Conservation (phyloP, 177 flowering plant species). For the Vitis hybrid region DNA sequence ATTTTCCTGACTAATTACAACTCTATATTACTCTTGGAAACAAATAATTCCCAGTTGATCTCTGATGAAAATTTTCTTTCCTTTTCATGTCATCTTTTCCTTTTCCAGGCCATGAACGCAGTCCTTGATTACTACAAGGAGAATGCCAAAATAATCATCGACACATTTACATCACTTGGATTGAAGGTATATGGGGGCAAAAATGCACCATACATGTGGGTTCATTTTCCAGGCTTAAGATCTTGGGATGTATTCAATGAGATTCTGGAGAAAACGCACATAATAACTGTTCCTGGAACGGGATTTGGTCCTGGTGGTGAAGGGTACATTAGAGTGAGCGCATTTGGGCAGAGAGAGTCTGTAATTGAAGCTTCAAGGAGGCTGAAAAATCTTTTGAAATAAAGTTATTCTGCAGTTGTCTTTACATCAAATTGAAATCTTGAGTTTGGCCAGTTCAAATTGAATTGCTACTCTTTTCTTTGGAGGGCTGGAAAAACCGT, state of each 20-base stretch:
- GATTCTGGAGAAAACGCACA: constrained; percentile 52
- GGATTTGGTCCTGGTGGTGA: constrained; percentile 1
- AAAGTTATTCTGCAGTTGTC: no score
- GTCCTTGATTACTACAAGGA: constrained; percentile 47
- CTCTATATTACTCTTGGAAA: no score
- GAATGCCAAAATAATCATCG: constrained; percentile 42
- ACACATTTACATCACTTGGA: constrained; percentile 47
- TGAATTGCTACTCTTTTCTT: no score
- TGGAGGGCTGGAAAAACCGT: no score
- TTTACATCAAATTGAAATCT: no score
- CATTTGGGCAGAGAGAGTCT: constrained; percentile 45
- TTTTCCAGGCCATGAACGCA: constrained; percentile 33
- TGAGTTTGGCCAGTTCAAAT: no score
- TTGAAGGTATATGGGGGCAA: constrained; percentile 53
- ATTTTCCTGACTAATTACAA: no score
- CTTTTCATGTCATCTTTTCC: no score
- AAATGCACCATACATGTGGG: constrained; percentile 65
- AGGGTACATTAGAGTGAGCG: constrained; percentile 31
- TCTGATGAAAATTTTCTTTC: no score
- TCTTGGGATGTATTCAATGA: constrained; percentile 61
- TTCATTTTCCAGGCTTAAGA: constrained; percentile 51
- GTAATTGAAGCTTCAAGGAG: no score
- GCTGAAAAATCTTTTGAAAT: no score
- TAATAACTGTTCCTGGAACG: constrained; percentile 12
- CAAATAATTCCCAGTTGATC: no score